phyloP scores from a whole-genome alignment of 148 eudicot genomes.

The Drosera capensis region DNA sequence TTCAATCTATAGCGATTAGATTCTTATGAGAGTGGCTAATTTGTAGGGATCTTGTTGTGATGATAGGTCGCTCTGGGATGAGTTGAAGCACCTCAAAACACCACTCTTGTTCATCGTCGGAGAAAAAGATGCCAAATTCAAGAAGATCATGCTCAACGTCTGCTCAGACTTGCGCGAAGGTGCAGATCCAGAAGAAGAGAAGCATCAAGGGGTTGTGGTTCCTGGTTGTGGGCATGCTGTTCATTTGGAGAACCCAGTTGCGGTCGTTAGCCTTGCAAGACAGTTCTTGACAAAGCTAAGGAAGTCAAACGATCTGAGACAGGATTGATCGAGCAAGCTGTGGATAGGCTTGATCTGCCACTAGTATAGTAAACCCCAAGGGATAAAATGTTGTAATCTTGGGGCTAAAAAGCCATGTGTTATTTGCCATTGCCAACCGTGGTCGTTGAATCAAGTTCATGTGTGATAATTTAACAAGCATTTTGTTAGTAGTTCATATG shows the following conservation, averaged over 20 bases:
- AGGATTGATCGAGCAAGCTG: too few relatives aligned
- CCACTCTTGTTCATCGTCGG: constrained; percentile 57
- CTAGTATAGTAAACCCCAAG: too few relatives aligned
- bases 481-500: too few relatives aligned
- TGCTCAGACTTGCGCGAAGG: constrained; percentile 16
- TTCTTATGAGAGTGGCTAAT: neutral
- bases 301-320: too few relatives aligned
- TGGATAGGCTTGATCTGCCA: too few relatives aligned
- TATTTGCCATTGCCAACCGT: too few relatives aligned
- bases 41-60: neutral
- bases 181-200: neutral
- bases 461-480: too few relatives aligned
- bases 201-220: constrained; percentile 30
- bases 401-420: too few relatives aligned
- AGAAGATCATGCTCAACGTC: constrained; percentile 40
- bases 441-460: too few relatives aligned
- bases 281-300: constrained; percentile 27
- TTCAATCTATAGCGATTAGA: too few relatives aligned
- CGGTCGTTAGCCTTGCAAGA: constrained; percentile 34
- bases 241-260: constrained; percentile 81
- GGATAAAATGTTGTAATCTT: too few relatives aligned
- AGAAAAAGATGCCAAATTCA: constrained; percentile 61
- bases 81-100: constrained; percentile 42
- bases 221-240: constrained; percentile 79
- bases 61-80: constrained; percentile 73